A percentile compares a stretch with the other conserved stretches of the same genome.
phyloP scores from a whole-genome alignment of 176 grass and related monocot species.

The Rhynchospora pubera region DNA sequence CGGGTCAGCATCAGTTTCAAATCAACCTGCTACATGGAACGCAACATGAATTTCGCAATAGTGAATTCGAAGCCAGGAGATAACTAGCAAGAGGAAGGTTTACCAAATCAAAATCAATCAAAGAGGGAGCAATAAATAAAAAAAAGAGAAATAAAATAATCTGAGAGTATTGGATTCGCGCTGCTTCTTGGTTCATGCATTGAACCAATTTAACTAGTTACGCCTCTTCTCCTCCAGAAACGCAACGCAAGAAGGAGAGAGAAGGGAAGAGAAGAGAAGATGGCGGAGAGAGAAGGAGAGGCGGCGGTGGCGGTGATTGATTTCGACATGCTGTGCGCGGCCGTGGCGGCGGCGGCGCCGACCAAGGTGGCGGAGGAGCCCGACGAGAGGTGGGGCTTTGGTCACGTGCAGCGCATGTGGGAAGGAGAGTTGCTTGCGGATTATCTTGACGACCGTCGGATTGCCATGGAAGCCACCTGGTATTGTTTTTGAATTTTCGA shows the following conservation, averaged over 20 bases:
- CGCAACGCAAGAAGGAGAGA: slow-evolving; percentile 11
- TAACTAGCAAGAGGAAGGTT: neutral
- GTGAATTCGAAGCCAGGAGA: neutral
- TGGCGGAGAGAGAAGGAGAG: slow-evolving; percentile 28
- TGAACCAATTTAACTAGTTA: neutral
- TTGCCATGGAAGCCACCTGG: slow-evolving; percentile 85
- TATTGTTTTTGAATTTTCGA: slow-evolving; percentile 11
- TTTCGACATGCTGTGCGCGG: slow-evolving; percentile 95
- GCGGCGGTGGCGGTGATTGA: slow-evolving; percentile 50
- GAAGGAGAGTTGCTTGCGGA: slow-evolving; percentile 78
- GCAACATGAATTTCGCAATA: neutral
- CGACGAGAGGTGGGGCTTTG: neutral
- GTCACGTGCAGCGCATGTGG: slow-evolving; percentile 93
- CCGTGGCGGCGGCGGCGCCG: slow-evolving; percentile 56
- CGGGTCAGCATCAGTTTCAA: too few relatives aligned
- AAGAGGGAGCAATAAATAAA: neutral
- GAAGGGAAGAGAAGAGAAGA: slow-evolving; percentile 31
- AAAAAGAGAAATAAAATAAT: neutral
- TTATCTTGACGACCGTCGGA: slow-evolving; percentile 80
- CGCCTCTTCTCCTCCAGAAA: neutral
- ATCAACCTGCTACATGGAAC: neutral
- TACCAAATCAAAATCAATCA: slow-evolving; percentile 10
- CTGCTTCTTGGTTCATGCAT: neutral
- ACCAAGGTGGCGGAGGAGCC: neutral
- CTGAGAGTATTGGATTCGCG: neutral